Evolutionary conservation across 352 stramenopile species (phyloP).

Genomic region (Phytophthora litchii): DNA sequence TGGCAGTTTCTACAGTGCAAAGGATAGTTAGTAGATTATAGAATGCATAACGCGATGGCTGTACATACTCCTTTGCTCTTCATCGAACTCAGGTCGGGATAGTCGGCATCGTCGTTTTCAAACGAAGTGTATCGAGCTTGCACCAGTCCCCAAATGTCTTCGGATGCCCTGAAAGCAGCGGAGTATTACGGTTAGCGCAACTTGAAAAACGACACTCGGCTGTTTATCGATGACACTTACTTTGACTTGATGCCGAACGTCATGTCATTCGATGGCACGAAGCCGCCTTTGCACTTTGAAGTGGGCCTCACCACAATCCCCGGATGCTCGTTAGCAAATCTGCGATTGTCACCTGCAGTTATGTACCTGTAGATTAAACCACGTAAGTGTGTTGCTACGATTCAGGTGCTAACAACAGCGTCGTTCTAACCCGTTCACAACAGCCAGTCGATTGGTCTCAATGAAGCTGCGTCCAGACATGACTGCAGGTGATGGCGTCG

Average conservation of each 20-base stretch:
- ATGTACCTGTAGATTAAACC: conserved; percentile 39
- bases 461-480: conserved; percentile 78
- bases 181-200: not conserved
- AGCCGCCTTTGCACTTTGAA: conserved; percentile 60
- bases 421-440: conserved; percentile 48
- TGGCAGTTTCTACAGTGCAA: conserved; percentile 59
- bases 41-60: not conserved
- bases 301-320: conserved; percentile 73
- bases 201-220: not conserved
- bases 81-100: conserved; percentile 81
- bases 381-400: not conserved
- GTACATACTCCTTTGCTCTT: conserved; percentile 77
- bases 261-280: conserved; percentile 58
- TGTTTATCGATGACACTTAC: conserved; percentile 25
- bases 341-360: conserved; percentile 57
- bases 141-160: conserved; percentile 74
- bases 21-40: not conserved
- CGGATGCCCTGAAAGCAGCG: conserved; percentile 50
- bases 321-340: conserved; percentile 72
- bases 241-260: conserved; percentile 83
- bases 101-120: conserved; percentile 67
- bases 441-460: conserved; percentile 76
- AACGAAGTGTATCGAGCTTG: conserved; percentile 77
- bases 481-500: conserved; percentile 63
- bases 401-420: not conserved